These are phyloP conservation scores for Saccharomycopsis vini DNA, from an alignment of 805 yeast genomes.

Conservation along the genomic window DNA sequence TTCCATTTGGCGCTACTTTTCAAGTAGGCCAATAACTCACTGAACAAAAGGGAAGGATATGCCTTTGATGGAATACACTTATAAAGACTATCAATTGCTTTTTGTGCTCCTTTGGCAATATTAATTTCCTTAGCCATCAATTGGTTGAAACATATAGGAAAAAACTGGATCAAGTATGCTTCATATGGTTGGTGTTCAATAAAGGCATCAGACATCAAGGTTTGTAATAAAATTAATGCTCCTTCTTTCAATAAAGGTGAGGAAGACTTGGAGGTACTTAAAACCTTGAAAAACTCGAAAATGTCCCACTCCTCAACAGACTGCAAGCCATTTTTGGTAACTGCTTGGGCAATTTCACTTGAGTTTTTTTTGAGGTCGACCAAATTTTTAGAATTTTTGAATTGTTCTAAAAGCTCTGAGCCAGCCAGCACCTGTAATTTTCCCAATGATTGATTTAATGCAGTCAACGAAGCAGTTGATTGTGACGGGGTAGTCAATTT, in stretches of 20 bases:
- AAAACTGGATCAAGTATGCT: conserved; percentile 57
- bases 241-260: conserved; percentile 64
- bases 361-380: conserved; percentile 49
- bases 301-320: conserved; percentile 58
- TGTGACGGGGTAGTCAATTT: conserved; percentile 29
- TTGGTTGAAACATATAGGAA: conserved; percentile 58
- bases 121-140: conserved; percentile 81
- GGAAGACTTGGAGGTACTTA: conserved; percentile 67
- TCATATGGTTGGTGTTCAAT: conserved; percentile 61
- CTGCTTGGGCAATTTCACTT: conserved; percentile 40
- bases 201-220: conserved; percentile 48
- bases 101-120: conserved; percentile 79
- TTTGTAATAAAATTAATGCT: conserved; percentile 43
- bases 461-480: conserved; percentile 68
- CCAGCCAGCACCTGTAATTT: conserved; percentile 61
- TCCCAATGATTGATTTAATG: conserved; percentile 61
- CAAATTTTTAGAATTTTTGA: conserved; percentile 43
- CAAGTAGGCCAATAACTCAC: conserved; percentile 53
- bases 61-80: conserved; percentile 72
- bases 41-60: conserved; percentile 59
- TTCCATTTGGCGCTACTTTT: conserved; percentile 89
- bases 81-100: conserved; percentile 61
- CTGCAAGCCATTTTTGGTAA: conserved; percentile 37
- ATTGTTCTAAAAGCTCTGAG: conserved; percentile 42
- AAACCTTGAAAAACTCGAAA: conserved; percentile 50